phyloP scores from a whole-genome alignment of 306 rosid species.

The Pachyrhizus erosus region DNA sequence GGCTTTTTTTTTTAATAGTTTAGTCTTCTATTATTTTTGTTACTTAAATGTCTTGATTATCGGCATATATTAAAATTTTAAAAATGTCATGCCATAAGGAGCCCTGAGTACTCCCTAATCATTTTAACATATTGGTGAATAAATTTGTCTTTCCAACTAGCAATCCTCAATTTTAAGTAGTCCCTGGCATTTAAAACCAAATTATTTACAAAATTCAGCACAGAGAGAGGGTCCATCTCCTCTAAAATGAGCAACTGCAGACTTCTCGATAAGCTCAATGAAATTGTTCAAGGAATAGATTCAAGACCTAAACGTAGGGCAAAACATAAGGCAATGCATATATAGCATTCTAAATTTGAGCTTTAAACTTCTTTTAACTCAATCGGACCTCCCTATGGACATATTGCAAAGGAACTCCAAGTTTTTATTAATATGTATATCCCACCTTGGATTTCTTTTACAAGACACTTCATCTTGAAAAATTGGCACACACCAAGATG shows the following conservation, averaged over 20 bases:
- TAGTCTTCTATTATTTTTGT: neutral
- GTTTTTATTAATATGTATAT: neutral
- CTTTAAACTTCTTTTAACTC: neutral
- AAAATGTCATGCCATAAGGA: neutral
- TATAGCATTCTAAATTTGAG: neutral
- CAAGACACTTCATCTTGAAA: constrained; percentile 15
- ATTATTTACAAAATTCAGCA: neutral
- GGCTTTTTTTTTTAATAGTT: neutral
- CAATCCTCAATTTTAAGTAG: neutral
- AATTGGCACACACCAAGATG: constrained; percentile 1
- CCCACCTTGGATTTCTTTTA: neutral
- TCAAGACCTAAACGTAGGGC: neutral
- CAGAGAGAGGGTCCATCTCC: neutral
- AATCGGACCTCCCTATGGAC: neutral
- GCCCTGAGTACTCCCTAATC: constrained; percentile 2
- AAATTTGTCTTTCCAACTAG: constrained; percentile 4
- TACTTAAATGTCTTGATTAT: constrained; percentile 10
- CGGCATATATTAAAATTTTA: neutral
- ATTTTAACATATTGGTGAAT: neutral
- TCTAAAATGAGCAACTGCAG: neutral
- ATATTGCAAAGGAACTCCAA: neutral
- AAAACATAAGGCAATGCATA: neutral
- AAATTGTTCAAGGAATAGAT: neutral
- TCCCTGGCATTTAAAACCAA: neutral
- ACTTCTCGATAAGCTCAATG: neutral